Conservation (phyloP, 768 basidiomycete genomes). For the Obba rivulosa region DNA sequence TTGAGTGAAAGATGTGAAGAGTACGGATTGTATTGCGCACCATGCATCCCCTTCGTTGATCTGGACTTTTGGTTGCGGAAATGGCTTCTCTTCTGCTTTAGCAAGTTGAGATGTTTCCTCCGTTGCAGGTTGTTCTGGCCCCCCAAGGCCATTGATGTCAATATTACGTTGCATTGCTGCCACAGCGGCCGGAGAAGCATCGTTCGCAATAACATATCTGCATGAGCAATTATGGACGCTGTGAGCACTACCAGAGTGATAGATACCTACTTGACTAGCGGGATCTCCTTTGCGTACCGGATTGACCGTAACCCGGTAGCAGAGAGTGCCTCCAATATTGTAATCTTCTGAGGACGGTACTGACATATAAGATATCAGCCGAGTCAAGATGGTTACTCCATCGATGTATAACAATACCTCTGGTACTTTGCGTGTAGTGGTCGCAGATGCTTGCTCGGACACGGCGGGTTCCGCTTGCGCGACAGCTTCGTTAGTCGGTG, state of each 20-base stretch:
- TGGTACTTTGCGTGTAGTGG: slow-evolving; percentile 1
- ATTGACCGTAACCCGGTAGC: slow-evolving; percentile 95
- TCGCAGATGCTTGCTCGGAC: neutral
- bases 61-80: slow-evolving; percentile 50
- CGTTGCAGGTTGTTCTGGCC: slow-evolving; percentile 14
- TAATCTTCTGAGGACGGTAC: slow-evolving; percentile 62
- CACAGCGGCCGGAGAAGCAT: slow-evolving; percentile 77
- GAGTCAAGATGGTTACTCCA: too few species aligned
- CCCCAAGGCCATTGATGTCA: slow-evolving; percentile 68
- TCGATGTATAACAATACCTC: slow-evolving; percentile 14
- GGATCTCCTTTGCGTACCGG: slow-evolving; percentile 96
- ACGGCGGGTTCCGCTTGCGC: neutral
- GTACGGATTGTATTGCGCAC: slow-evolving; percentile 32
- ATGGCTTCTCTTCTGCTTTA: slow-evolving; percentile 4
- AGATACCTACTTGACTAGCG: slow-evolving; percentile 67
- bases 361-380: slow-evolving; percentile 13
- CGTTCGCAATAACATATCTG: slow-evolving; percentile 93
- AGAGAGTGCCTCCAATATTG: slow-evolving; percentile 88
- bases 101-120: slow-evolving; percentile 3
- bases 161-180: slow-evolving; percentile 86
- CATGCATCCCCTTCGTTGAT: slow-evolving; percentile 95
- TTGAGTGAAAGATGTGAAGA: neutral
- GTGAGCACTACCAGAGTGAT: neutral
- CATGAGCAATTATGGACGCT: neutral
- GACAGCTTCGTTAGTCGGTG: neutral